phyloP scores from a whole-genome alignment of 768 basidiomycete genomes.

The Grammothele lineata region DNA sequence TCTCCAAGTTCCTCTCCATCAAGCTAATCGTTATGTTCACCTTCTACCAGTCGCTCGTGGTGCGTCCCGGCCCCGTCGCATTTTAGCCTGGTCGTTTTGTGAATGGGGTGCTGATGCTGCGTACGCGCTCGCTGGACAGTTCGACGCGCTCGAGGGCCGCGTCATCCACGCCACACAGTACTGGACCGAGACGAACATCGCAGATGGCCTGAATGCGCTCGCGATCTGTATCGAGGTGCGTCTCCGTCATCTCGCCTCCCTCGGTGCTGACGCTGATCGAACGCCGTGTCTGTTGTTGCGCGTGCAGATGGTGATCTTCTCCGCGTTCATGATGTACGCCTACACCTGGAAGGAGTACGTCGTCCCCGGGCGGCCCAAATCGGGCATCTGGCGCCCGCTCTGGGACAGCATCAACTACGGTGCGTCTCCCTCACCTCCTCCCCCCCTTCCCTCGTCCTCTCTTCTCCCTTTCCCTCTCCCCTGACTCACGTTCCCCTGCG shows the following conservation, averaged over 20 bases:
- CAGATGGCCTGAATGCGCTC: conserved; percentile 80
- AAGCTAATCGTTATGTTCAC: conserved; percentile 87
- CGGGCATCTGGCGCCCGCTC: conserved; percentile 64
- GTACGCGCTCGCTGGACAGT: conserved; percentile 36
- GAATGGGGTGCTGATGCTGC: not conserved
- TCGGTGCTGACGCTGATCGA: too few species aligned
- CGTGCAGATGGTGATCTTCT: conserved; percentile 77
- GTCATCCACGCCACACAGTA: conserved; percentile 77
- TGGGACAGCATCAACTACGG: conserved; percentile 60
- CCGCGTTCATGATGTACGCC: conserved; percentile 78
- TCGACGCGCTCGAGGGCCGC: conserved; percentile 57
- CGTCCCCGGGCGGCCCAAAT: conserved; percentile 37
- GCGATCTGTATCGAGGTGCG: conserved; percentile 78
- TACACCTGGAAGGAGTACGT: conserved; percentile 70
- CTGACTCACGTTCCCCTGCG: conserved; percentile 6
- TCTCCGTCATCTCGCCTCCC: not conserved
- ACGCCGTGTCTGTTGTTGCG: too few species aligned
- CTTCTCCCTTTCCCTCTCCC: not conserved
- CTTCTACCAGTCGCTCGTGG: conserved; percentile 80
- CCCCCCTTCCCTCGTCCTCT: not conserved
- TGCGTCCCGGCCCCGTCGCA: too few species aligned
- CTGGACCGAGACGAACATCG: conserved; percentile 83
- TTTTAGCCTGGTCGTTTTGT: too few species aligned
- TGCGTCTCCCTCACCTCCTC: conserved; percentile 23
- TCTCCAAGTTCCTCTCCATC: conserved; percentile 84